These are phyloP conservation scores for Ceratocystis ficicola DNA, from an alignment of 2,329 filamentous ascomycete genomes.

Conservation along the genomic window DNA sequence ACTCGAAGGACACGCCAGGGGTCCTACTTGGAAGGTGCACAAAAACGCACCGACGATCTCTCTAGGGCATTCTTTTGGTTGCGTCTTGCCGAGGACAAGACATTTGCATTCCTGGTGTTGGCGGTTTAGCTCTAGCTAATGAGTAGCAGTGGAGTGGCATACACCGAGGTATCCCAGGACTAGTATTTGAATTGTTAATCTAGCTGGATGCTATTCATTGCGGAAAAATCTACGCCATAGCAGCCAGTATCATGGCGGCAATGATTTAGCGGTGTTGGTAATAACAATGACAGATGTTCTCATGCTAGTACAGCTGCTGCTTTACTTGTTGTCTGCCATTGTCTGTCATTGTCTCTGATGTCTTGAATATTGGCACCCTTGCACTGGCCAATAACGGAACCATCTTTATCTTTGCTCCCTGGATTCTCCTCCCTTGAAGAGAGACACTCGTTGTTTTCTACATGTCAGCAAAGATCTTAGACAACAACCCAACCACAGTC, in stretches of 20 bases:
- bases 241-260: no score
- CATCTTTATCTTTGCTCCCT: background rate
- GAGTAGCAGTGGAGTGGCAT: background rate
- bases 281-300: background rate
- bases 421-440: background rate
- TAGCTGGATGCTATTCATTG: no score
- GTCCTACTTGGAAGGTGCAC: no score
- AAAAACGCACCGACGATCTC: background rate
- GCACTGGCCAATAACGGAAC: background rate
- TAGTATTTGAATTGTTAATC: no score
- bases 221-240: no score
- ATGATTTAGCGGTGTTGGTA: no score
- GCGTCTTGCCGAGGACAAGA: background rate
- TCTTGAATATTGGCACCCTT: slow-evolving; percentile 2
- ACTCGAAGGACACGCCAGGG: no score
- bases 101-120: background rate
- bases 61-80: background rate
- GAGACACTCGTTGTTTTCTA: background rate
- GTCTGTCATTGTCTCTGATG: background rate
- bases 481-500: background rate
- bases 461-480: background rate
- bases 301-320: background rate
- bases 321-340: background rate
- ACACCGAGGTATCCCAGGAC: background rate
- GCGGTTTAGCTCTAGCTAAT: background rate